A percentile compares a stretch with the other conserved stretches of the same genome.
Conservation (phyloP, 2,329 filamentous ascomycete species). For the Fusarium secorum region DNA sequence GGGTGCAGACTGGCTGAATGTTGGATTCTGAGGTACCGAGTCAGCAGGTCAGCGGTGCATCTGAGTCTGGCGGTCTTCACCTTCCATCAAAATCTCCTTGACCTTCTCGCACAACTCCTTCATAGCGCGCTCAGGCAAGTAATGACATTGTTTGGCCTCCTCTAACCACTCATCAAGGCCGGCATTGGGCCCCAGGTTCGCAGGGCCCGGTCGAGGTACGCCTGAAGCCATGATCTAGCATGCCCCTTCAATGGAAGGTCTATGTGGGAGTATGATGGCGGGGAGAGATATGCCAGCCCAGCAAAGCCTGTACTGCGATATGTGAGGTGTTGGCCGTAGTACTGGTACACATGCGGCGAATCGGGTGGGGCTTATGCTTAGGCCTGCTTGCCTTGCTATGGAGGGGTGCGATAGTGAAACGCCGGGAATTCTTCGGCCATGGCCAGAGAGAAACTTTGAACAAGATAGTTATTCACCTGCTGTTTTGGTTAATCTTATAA, state of each 20-base stretch:
- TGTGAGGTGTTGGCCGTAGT: slow-evolving; percentile 24
- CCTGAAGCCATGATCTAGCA: slow-evolving; percentile 50
- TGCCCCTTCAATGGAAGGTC: slow-evolving; percentile 36
- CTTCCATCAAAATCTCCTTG: slow-evolving; percentile 99
- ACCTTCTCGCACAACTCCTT: slow-evolving; percentile 99
- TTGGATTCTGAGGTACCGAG: slow-evolving; percentile 77
- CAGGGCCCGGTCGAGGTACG: slow-evolving; percentile 89
- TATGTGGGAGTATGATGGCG: slow-evolving; percentile 25
- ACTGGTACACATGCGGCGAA: slow-evolving; percentile 35
- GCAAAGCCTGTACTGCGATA: slow-evolving; percentile 33
- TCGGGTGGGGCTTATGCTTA: slow-evolving; percentile 39
- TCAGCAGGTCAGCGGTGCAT: slow-evolving; percentile 22
- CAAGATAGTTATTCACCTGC: background rate
- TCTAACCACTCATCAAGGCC: slow-evolving; percentile 96
- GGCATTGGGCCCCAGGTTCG: slow-evolving; percentile 81
- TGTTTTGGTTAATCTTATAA: background rate
- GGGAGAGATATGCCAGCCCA: slow-evolving; percentile 38
- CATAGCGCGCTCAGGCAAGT: slow-evolving; percentile 95
- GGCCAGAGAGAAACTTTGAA: background rate
- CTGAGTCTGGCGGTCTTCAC: slow-evolving; percentile 53
- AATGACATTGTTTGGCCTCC: slow-evolving; percentile 96
- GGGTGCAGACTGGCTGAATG: slow-evolving; percentile 96
- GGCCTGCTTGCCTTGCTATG: slow-evolving; percentile 28
- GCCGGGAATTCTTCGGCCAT: slow-evolving; percentile 43
- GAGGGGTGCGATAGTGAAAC: slow-evolving; percentile 44